Evolutionary conservation across 129 eudicot genomes (phyloP), one percentile per base, ranked within the genome.

Genomic region (Chrysanthemum lavandulifolium): DNA sequence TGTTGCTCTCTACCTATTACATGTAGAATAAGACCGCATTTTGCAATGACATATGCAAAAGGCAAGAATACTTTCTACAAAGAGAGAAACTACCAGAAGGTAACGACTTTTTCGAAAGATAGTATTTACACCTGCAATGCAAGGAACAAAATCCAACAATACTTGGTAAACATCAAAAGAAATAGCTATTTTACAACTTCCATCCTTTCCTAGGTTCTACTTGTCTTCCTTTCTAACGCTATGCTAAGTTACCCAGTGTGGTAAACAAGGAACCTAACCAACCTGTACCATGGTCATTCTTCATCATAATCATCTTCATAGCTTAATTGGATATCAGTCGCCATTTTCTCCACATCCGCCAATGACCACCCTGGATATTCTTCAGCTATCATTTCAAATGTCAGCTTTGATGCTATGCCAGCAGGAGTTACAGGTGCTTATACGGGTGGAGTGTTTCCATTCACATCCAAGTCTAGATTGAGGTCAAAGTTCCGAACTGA

Each of bases 281-380:
- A 61, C 11, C 66, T 61, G 10, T 61, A 61, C 18, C 9, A 65
- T 65, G 14, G 47, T 47, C 19, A 25, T 16, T 67, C 33, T 67
- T 82, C 95, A 71, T 88, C 95, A 27, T 88, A 88, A 81, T 88
- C 88, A 58, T 85, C 86, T 1, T 87, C 86, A 36, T 87, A 85
- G 77, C 67, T 78, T 85, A 57, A 65, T 25, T 13, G 90, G 84
- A 59, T 81, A 59, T 81, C 86, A 31, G 78, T 76, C 4, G 69
- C 85, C 85, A 85, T 81, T 65, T 65, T 78, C 71, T 85, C 84
- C 47, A 85, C 73, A n/a, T 88, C 90, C 33, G 83, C 74, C 36
- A 88, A 69, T 13, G 86, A 85, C 90, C 90, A 85, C 9, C 84
- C 84, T 9, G 84, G 84, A 65, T 76, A 79, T 61, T 88, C 90